These are phyloP conservation scores for Penicillium turbatum DNA, from an alignment of 495 filamentous ascomycete genomes.

Conservation along the genomic window DNA sequence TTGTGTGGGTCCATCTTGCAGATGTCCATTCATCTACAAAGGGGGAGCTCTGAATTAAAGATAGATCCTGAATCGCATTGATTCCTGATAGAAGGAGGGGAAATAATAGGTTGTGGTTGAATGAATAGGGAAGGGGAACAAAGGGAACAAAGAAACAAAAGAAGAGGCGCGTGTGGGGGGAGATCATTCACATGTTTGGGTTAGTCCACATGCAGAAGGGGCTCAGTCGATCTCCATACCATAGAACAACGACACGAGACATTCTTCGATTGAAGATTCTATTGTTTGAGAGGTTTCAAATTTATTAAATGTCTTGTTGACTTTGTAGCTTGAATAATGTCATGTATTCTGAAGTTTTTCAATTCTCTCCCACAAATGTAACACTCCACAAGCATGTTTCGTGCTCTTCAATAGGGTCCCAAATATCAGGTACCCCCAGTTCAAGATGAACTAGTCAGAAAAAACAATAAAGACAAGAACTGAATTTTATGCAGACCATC, in stretches of 20 bases:
- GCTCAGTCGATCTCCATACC: neutral
- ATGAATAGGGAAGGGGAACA: neutral
- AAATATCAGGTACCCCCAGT: neutral
- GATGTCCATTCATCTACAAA: constrained; percentile 10
- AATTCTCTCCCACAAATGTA: neutral
- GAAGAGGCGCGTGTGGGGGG: constrained; percentile 13
- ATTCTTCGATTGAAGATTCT: neutral
- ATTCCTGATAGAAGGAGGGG: neutral
- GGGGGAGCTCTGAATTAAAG: neutral
- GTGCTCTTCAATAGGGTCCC: neutral
- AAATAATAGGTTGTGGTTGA: neutral
- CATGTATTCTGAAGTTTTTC: no score
- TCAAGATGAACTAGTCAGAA: neutral
- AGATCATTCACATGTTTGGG: constrained; percentile 11
- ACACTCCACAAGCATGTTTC: neutral
- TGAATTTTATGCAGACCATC: neutral
- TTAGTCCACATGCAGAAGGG: neutral
- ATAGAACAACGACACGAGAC: constrained; percentile 1
- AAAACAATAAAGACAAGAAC: constrained; percentile 1
- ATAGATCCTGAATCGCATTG: neutral
- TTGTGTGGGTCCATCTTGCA: constrained; percentile 39
- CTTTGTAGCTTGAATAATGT: no score
- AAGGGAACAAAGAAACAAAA: neutral
- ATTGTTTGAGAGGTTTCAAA: neutral
- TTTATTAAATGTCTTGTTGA: no score